phyloP scores from a whole-genome alignment of 371 early-diverging fungal genomes.

The Mortierella sp. region DNA sequence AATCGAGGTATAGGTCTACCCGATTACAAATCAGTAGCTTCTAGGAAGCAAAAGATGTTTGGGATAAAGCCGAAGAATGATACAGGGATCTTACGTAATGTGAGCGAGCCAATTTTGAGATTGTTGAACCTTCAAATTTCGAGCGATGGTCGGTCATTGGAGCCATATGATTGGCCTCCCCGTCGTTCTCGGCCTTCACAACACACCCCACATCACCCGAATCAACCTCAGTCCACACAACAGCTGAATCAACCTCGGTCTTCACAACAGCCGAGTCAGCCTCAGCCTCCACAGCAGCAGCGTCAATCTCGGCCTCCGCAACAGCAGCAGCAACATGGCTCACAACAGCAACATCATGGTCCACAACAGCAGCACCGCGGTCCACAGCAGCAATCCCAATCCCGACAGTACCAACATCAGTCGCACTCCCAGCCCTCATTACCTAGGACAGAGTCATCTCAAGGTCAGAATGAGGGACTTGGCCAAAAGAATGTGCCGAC shows the following conservation, averaged over 20 bases:
- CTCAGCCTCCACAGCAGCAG: slow-evolving; percentile 9
- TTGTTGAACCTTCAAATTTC: slow-evolving; percentile 24
- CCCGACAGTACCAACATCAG: too few species aligned
- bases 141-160: slow-evolving; percentile 26
- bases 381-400: not conserved
- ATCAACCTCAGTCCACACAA: not conserved
- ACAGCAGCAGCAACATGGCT: not conserved
- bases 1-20: slow-evolving; percentile 43
- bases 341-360: slow-evolving; percentile 1
- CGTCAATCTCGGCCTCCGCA: slow-evolving; percentile 4
- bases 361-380: not conserved
- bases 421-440: not conserved
- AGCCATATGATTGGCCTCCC: not conserved
- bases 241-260: not conserved
- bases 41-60: not conserved
- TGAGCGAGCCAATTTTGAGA: slow-evolving; percentile 34
- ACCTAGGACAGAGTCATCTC: not conserved
- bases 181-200: too few species aligned
- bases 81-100: slow-evolving; percentile 24
- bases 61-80: not conserved
- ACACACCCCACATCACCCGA: too few species aligned
- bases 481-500: too few species aligned
- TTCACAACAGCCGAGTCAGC: not conserved
- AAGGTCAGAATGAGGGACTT: not conserved
- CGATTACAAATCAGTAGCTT: slow-evolving; percentile 1